Base-by-base conservation (phyloP, 1,284 basidiomycete species). In the Phellinidium pouzarii region DNA sequence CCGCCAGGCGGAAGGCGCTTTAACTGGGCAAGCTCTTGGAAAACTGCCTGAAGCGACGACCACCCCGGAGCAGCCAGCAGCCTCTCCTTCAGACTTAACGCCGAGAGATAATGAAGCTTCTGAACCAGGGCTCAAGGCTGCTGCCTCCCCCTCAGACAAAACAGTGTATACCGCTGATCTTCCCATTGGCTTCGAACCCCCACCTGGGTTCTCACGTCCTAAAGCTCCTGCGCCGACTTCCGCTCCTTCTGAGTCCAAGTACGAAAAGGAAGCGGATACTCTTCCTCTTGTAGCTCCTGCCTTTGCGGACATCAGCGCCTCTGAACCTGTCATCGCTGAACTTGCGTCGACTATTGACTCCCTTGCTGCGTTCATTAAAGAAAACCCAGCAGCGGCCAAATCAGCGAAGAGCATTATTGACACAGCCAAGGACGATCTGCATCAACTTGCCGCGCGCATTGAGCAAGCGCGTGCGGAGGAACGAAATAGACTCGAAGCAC, bases 291-390 rank as follows among this genome's bases (percentile, higher is more conserved):
- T 98, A 56, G 86, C 91, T 0, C 91, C 94, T 3, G 78, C 81
- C 34, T 80, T 99, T 53, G 78, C 83, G 52, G 84, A 85, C 52
- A 76, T 94, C 48, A 77, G 76, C 41, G 68, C 74, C 14, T 85
- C 84, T 4, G 90, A 95, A 60, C 94, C 95, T 14, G 84, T 97
- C 63, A 87, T 99, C 57, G 77, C 84, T 1, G 92, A 97, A 66
- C 83, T 99, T 14, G 95, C 94, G 3, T 79, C 82, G 11, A 95
- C 93, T 41, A 98, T 99, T 62, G 95, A 98, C 71, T 82, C 87
- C 64, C 85, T 99, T 48, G 86, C 94, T 17, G 79, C 84, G 9
- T 94, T 89, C 71, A 74, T 97, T 37, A 81, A 80, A 40, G 72
- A 79, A 23, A 87, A 87, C 61, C 85, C 91, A n/a, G 67, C 75